phyloP scores from a whole-genome alignment of 192 early-diverging fungal species.

The Coemansia sp. region DNA sequence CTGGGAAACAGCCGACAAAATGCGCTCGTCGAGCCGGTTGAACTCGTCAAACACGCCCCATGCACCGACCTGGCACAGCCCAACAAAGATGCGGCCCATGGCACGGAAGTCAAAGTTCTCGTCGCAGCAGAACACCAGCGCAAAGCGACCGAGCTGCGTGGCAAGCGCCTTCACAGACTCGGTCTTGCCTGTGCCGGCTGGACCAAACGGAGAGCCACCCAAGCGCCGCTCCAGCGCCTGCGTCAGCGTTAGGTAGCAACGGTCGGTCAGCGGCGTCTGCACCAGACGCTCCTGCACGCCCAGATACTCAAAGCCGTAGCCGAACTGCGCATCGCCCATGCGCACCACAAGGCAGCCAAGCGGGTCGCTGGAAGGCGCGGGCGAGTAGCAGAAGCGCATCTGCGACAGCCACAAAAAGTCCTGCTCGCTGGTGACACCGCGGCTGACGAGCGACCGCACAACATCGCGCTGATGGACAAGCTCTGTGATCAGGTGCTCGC shows the following conservation, averaged over 20 bases:
- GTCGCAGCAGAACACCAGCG: constrained; percentile 99
- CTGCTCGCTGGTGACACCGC: constrained; percentile 56
- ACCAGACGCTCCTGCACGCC: constrained; percentile 96
- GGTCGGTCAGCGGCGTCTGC: constrained; percentile 98
- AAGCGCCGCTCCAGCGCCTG: constrained; percentile 91
- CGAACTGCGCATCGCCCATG: constrained; percentile 94
- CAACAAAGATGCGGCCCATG: constrained; percentile 99
- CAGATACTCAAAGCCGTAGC: constrained; percentile 97
- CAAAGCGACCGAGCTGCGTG: constrained; percentile 90
- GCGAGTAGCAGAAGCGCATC: constrained; percentile 86
- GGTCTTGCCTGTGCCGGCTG: constrained; percentile 98
- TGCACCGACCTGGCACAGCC: constrained; percentile 97
- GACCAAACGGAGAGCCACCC: constrained; percentile 98
- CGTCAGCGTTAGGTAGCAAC: constrained; percentile 97
- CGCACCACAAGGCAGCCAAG: constrained; percentile 70
- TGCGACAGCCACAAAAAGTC: constrained; percentile 97
- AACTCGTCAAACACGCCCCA: constrained; percentile 99
- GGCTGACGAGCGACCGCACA: constrained; percentile 64
- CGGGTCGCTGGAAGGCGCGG: constrained; percentile 59
- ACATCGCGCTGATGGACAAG: constrained; percentile 98
- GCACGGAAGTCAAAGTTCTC: constrained; percentile 99
- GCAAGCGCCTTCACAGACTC: constrained; percentile 98
- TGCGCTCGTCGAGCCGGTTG: constrained; percentile 97
- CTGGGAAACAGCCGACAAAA: constrained; percentile 97
- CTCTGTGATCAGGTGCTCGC: constrained; percentile 98